Conservation (phyloP, 257 asterid genomes). For the Fraxinus americana region DNA sequence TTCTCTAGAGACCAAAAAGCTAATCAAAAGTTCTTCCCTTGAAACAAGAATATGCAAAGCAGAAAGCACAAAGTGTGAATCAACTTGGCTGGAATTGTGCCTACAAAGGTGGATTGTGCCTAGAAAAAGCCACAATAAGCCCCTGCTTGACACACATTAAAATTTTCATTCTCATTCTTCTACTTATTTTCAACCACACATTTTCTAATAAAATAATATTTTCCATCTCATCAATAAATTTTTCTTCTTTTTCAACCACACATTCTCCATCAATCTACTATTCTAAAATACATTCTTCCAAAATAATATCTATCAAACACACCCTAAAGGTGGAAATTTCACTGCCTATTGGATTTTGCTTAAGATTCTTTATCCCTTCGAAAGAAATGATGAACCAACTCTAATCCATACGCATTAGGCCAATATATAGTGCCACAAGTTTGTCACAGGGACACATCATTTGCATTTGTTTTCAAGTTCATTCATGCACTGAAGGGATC, state of each 20-base stretch:
- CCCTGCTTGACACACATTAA: too few relatives aligned
- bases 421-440: slow-evolving; percentile 25
- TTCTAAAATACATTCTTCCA: too few relatives aligned
- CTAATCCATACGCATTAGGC: background rate
- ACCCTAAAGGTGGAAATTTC: slow-evolving; percentile 19
- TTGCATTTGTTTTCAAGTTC: background rate
- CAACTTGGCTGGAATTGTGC: slow-evolving; percentile 28
- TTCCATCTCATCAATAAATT: too few relatives aligned
- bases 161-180: too few relatives aligned
- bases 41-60: slow-evolving; percentile 44
- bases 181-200: too few relatives aligned
- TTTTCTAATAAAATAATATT: too few relatives aligned
- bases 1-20: slow-evolving; percentile 39
- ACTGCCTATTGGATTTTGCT: slow-evolving; percentile 9
- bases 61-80: slow-evolving; percentile 35
- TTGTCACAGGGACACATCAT: slow-evolving; percentile 6
- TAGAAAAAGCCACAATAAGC: slow-evolving; percentile 39
- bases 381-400: background rate
- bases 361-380: slow-evolving; percentile 25
- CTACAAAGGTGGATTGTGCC: slow-evolving; percentile 45
- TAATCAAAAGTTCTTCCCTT: slow-evolving; percentile 34
- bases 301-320: too few relatives aligned
- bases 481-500: slow-evolving; percentile 6
- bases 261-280: too few relatives aligned
- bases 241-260: too few relatives aligned